Percentiles rank a stretch among this genome's conserved stretches.
Evolutionary conservation across 139 green algal genomes (phyloP).

Genomic region (Coccomyxa sp.): DNA sequence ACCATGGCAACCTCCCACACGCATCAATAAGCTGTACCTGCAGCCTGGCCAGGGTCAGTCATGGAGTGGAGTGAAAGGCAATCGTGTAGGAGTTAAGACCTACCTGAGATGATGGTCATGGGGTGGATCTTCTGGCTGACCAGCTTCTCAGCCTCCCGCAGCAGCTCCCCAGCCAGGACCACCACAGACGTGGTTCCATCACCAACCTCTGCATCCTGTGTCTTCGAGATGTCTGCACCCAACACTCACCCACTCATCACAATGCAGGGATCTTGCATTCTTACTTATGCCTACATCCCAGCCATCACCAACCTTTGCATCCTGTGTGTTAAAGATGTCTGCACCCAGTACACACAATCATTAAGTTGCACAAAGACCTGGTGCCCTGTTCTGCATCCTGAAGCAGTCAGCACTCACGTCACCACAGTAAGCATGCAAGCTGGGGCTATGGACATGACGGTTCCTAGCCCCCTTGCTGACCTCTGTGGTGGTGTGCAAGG

Average conservation of each 20-base stretch:
- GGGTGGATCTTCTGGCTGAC: conserved; percentile 93
- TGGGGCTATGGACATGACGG: no score
- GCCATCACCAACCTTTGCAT: conserved; percentile 98
- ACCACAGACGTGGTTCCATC: conserved; percentile 98
- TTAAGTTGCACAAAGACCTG: no score
- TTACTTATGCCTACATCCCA: not conserved
- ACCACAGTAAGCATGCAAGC: not conserved
- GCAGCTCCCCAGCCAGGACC: conserved; percentile 94
- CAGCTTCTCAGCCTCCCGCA: conserved; percentile 94
- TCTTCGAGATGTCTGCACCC: conserved; percentile 87
- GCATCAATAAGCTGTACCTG: no score
- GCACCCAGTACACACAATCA: conserved; percentile 17
- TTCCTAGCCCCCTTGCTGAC: no score
- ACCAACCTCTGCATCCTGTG: conserved; percentile 97
- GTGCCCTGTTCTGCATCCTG: no score
- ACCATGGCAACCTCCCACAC: no score
- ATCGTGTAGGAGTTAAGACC: no score
- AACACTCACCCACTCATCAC: not conserved
- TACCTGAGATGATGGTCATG: conserved; percentile 96
- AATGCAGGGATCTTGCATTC: not conserved
- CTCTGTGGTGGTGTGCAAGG: no score
- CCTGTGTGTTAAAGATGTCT: conserved; percentile 95
- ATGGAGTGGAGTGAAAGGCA: no score
- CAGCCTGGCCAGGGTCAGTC: no score
- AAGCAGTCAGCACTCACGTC: no score